Base-by-base conservation (phyloP, 352 stramenopile species). In the Pythium monospermum region DNA sequence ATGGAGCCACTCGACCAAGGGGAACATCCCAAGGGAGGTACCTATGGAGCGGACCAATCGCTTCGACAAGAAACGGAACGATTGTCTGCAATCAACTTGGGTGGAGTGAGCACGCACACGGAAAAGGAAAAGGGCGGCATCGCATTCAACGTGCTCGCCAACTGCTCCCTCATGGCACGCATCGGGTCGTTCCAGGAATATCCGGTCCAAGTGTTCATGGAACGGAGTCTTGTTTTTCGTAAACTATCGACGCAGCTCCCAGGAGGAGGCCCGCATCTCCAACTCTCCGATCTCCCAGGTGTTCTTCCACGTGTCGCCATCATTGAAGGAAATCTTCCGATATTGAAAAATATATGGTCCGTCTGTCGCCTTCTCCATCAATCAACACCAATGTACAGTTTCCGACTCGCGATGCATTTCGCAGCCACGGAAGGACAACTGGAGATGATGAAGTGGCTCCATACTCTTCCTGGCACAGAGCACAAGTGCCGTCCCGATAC, bases 361-460 rank as follows among this genome's bases (percentile, higher is more conserved):
- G 26, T 22, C 0, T 10, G 15, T 21, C 11, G 25, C 4, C 49
- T 18, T 6, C 4, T 28, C 8, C 19, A 28, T 12, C 19, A 26
- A 7, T 16, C 11, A 22, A 18, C 21, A 18, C 27, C 30, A 12
- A 26, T 49, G 11, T 8, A 22, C 15, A 48, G 41, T 26, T 32
- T 57, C 3, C 41, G 22, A 2, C 39, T 49, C 2, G 13, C 40
- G 3, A 28, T 57, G 12, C 49, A 57, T 23, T 39, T 44, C 15
- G 49, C 49, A 1, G 39, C 49, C 7, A 49, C 38, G 16, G 49
- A 57, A 49, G 49, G 49, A 15, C 19, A 18, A 2, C 15, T 57
- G 19, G 49, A 49, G 2, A 19, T 57, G 25, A 6, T 57, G 1
- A 21, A 49, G n/a, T 57, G 49, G 49, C 22, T 57, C 21, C 30